phyloP scores from a whole-genome alignment of 2,329 filamentous ascomycete species.

The Cytospora leucostoma region DNA sequence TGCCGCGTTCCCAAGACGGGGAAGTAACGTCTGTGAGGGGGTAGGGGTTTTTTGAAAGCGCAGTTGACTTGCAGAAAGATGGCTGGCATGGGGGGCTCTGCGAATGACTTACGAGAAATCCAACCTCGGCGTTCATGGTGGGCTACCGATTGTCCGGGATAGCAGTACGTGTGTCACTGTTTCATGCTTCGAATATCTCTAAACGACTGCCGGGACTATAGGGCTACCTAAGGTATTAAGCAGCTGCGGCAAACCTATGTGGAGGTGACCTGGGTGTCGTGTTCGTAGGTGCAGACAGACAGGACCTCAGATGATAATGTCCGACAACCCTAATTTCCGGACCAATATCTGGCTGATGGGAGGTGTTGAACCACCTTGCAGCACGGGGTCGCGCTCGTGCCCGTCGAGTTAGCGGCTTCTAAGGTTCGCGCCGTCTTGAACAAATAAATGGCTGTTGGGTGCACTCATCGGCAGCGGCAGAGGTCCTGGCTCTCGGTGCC shows the following conservation, averaged over 20 bases:
- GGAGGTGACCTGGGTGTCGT: no score
- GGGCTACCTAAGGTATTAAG: neutral
- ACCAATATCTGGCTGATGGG: no score
- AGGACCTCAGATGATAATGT: neutral
- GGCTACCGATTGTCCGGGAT: slow-evolving; percentile 7
- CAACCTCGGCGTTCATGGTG: slow-evolving; percentile 59
- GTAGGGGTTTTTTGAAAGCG: neutral
- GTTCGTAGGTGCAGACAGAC: no score
- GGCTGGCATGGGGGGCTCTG: neutral
- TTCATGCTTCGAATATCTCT: slow-evolving; percentile 22
- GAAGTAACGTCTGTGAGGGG: neutral
- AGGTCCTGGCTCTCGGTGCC: slow-evolving; percentile 1
- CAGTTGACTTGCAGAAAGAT: neutral
- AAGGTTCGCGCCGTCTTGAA: neutral
- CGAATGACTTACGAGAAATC: slow-evolving; percentile 57
- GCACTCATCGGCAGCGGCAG: no score
- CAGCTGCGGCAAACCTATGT: neutral
- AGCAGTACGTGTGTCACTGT: slow-evolving; percentile 10
- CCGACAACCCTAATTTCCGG: neutral
- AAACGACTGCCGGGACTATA: slow-evolving; percentile 15
- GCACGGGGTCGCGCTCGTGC: no score
- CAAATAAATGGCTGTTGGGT: no score
- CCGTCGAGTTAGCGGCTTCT: neutral
- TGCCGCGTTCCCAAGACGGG: neutral
- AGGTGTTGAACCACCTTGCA: no score